Evolutionary conservation across 2,329 filamentous ascomycete species (phyloP), one percentile per base, ranked within the genome.

Genomic region (Trichophyton benhamiae): DNA sequence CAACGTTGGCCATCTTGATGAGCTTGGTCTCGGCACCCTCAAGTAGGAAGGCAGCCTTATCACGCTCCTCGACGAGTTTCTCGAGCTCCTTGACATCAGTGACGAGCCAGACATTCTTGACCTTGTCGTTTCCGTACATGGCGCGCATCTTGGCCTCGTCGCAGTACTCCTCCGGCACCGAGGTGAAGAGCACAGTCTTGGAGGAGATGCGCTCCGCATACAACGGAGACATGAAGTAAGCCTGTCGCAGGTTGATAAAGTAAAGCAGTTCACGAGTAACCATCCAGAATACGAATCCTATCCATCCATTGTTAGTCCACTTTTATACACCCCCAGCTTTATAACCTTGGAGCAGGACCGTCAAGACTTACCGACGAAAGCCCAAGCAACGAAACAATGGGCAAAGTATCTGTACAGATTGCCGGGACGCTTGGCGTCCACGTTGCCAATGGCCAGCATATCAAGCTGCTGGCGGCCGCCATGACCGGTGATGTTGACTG

Each of bases 171-270:
- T 84, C 77, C 1, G 92, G 92, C 1, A 96, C 90, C 1, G 89
- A 87, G 1, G 90, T 87, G 73, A 96, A 91, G 11, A 99, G 83
- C 0, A 97, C 88, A 1, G 91, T 96, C 60, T 90, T 85, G 1
- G 91, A 92, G 1, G 92, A 96, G 53, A 96, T 85, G 62, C 91
- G 88, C 69, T 86, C 87, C 60, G 90, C 83, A 72, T 95, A 95
- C 57, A 88, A 79, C 9, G 91, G 90, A 9, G 90, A 91, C 61
- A 95, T 82, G 46, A 95, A 83, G 75, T 95, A 96, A 0, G 92
- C 92, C 75, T 97, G 92, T 65, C 91, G 88, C 59, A 97, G 76
- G 69, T 95, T 95, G 78, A 96, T 87, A 75, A 89, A 95, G 80
- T 87, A 96, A 67, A 97, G 87, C 71, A 84, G 86, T 74, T 97